phyloP scores from a whole-genome alignment of 106 monocot genomes.

The Allium cepa region DNA sequence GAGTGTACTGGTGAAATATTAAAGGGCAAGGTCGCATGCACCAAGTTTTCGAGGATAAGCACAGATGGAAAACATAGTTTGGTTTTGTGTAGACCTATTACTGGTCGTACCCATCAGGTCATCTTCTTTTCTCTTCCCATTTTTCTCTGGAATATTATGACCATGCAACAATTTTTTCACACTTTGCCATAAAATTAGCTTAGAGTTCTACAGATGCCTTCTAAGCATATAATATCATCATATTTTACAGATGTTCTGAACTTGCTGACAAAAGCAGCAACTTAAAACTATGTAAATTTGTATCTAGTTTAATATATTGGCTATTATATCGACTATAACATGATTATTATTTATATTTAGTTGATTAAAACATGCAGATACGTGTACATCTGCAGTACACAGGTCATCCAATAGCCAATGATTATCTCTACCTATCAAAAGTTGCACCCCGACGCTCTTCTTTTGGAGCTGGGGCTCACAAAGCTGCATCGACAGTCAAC shows the following conservation, averaged over 20 bases:
- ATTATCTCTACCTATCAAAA: slow-evolving; percentile 55
- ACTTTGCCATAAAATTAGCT: not conserved
- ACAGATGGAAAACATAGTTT: slow-evolving; percentile 74
- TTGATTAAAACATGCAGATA: slow-evolving; percentile 51
- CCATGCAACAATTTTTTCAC: too few relatives aligned
- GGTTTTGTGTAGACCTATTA: slow-evolving; percentile 79
- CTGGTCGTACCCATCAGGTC: slow-evolving; percentile 96
- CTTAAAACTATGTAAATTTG: too few relatives aligned
- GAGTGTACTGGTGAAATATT: slow-evolving; percentile 8
- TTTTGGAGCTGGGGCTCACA: slow-evolving; percentile 37
- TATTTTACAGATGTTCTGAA: not conserved
- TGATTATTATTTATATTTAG: not conserved
- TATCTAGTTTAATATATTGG: too few relatives aligned
- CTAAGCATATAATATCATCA: not conserved
- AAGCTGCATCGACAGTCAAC: slow-evolving; percentile 16
- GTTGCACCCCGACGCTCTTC: slow-evolving; percentile 33
- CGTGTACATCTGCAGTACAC: slow-evolving; percentile 85
- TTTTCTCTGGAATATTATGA: too few relatives aligned
- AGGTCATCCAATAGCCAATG: slow-evolving; percentile 89
- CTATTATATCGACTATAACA: not conserved
- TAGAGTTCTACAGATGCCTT: not conserved
- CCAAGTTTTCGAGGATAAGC: slow-evolving; percentile 70
- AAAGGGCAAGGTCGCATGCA: slow-evolving; percentile 77
- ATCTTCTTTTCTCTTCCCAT: not conserved
- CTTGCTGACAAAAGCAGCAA: not conserved